These are phyloP conservation scores for Datura wrightii DNA, from an alignment of 257 asterid species.

Conservation along the genomic window DNA sequence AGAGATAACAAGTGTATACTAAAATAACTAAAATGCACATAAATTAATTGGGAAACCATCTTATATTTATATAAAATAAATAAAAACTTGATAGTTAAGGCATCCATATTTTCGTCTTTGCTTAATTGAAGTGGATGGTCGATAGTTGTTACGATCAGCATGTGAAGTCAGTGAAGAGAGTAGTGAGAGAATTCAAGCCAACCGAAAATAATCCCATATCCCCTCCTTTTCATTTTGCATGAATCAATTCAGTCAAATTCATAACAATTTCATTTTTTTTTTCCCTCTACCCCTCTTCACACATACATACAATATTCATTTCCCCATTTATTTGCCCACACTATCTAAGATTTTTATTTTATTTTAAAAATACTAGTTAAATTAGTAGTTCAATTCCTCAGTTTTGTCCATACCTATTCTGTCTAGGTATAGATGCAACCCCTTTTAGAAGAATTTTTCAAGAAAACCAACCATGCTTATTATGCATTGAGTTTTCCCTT, in stretches of 20 bases:
- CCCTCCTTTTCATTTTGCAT: slow-evolving; percentile 30
- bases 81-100: too few species aligned
- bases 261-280: slow-evolving; percentile 42
- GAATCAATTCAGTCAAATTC: slow-evolving; percentile 54
- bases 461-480: not conserved
- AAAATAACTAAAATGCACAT: too few species aligned
- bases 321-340: not conserved
- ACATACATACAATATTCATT: slow-evolving; percentile 39
- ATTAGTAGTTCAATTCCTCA: not conserved
- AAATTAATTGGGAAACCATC: too few species aligned
- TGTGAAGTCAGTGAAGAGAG: slow-evolving; percentile 27
- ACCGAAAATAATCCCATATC: slow-evolving; percentile 9
- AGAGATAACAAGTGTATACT: too few species aligned
- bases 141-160: slow-evolving; percentile 24
- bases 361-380: not conserved
- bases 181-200: slow-evolving; percentile 23
- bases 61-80: too few species aligned
- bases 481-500: slow-evolving; percentile 24
- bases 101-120: not conserved
- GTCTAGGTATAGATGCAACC: slow-evolving; percentile 16
- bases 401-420: not conserved
- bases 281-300: not conserved
- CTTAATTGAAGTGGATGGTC: slow-evolving; percentile 29
- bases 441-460: not conserved
- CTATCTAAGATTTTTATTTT: too few species aligned